Base-by-base conservation (phyloP, 2,329 filamentous ascomycete genomes). In the Nothomitra cinnamomea region DNA sequence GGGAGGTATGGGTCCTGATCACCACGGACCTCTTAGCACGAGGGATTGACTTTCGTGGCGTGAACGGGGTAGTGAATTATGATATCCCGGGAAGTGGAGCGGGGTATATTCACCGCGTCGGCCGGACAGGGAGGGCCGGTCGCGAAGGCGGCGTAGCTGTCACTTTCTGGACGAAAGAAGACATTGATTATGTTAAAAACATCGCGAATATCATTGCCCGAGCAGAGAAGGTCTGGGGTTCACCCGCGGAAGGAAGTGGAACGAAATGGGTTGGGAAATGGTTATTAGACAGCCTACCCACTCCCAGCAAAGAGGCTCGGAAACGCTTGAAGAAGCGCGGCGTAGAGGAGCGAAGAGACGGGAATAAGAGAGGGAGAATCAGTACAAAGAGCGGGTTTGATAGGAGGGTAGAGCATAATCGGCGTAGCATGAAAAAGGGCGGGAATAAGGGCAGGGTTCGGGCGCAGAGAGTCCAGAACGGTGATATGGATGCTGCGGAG, bases 31-130 rank as follows among this genome's bases (percentile, higher is more conserved):
- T 98, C 6, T 74, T 98, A 10, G 85, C 89, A 15, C 85, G 92
- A 35, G 92, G 92, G 19, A 82, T 98, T 41, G 92, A 98, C 67
- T 95, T 98, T 70, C 81, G 85, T 7, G 92, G 92, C 51, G 82
- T 98, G 58, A 95, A 95, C 62, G 88, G 89, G 47, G 89, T 98
- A 0, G 85, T 98, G 52, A 98, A 96, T 69, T 98, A 95, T 69
- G 92, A 98, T 66, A 87, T 95, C 7, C 92, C 92, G 0, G 87
- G 83, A n/a, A 89, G 85, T 0, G 84, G 85, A 3, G 90, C 89
- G 0, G 81, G 80, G 1, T 98, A 98, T 64, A 85, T 98, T 5
- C 92, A 98, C 68, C 85, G 92, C 10, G 88, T 92, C 0, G 92
- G 92, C 0, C 79, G 92, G 48, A 96, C 92, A 0, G 92, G 90